These are phyloP conservation scores for Neurospora tetrasperma DNA, from an alignment of 495 filamentous ascomycete genomes.

Conservation along the genomic window DNA sequence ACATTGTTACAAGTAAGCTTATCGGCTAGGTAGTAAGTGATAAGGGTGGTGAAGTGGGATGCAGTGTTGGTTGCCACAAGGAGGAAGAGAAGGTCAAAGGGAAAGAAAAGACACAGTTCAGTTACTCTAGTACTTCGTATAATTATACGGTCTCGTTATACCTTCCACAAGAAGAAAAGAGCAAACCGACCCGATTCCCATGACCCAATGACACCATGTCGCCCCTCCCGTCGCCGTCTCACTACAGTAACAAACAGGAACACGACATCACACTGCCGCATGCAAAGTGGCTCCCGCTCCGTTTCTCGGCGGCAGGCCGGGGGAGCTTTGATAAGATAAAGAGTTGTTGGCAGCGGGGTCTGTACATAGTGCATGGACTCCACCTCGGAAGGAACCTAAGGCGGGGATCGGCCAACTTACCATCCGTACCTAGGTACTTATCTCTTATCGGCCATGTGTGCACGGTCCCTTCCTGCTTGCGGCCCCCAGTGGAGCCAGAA, in stretches of 20 bases:
- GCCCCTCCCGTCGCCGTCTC: not conserved
- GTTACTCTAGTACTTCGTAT: no score
- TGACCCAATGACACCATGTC: not conserved
- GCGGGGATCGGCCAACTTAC: no score
- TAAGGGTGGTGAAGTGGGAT: not conserved
- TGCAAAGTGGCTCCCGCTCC: not conserved
- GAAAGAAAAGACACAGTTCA: not conserved
- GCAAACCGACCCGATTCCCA: not conserved
- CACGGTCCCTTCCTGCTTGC: not conserved
- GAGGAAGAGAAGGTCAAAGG: not conserved
- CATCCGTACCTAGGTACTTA: no score
- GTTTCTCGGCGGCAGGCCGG: not conserved
- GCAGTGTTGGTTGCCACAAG: not conserved
- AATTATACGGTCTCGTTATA: not conserved
- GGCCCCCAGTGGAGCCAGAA: not conserved
- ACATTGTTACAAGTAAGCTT: conserved; percentile 39
- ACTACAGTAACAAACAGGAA: not conserved
- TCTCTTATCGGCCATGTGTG: not conserved
- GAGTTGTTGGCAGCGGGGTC: no score
- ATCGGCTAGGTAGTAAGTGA: not conserved
- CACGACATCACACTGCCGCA: not conserved
- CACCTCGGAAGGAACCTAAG: no score
- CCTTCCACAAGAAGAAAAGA: not conserved
- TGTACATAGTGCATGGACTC: no score
- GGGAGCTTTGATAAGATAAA: not conserved